Evolutionary conservation across 768 basidiomycete genomes (phyloP), one percentile per base, ranked within the genome.

Genomic region (Gelatoporia subvermispora): DNA sequence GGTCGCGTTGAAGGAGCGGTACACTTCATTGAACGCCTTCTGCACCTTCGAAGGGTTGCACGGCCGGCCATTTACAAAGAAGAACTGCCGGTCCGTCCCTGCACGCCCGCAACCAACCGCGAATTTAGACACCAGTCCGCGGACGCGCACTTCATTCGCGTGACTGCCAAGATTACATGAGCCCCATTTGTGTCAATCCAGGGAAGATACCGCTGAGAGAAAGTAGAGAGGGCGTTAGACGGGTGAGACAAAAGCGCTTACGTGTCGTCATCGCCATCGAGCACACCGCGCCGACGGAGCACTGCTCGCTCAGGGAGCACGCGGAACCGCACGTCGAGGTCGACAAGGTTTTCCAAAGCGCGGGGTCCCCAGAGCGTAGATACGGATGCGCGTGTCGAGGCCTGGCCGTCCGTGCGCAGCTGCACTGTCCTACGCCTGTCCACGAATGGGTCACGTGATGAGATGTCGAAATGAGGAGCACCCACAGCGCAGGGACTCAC

Each of bases 1-100:
- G 46, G 74, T 70, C 35, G 72, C 65, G 54, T 84, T 84, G 72
- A 94, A 95, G 0, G 83, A 77, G 45, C 85, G 82, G 65, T 96
- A 99, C 2, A 92, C 82, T 57, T 99, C 95, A 60, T 96, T 96
- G 68, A 96, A 79, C 0, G 83, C 84, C 60, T 92, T 93, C 59
- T 91, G 87, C 22, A 94, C 71, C 73, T 90, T 93, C 16, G 73
- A 67, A 8, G 88, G 73, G 54, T 78, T 82, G 58, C 90, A 94
- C 0, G 96, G 96, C 16, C 96, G 74, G 0, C 91, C 88, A 56
- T 99, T 98, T 56, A 98, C 73, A 56, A 83, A 99, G 67, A 90
- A 88, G 65, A 89, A 97, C 56, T 98, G 96, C 2, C 94, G 70
- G 60, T 97, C 96, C 0, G 81, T 77, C 4, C 84, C 81, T 2